These are phyloP conservation scores for Kuraishia molischiana DNA, from an alignment of 805 yeast species.

Conservation along the genomic window DNA sequence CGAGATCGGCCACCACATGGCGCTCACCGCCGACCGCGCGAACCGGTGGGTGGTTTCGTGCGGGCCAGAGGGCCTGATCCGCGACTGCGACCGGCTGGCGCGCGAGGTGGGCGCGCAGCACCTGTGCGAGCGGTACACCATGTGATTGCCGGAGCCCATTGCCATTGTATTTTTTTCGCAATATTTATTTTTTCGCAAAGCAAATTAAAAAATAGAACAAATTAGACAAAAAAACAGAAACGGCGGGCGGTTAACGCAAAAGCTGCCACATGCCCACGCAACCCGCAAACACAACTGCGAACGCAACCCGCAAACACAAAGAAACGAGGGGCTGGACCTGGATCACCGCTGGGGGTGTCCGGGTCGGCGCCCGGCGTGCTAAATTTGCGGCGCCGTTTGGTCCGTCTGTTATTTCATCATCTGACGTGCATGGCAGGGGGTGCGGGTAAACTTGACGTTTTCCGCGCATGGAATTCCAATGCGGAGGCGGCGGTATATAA, in stretches of 20 bases:
- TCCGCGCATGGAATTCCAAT: background rate
- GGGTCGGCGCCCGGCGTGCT: too few relatives aligned
- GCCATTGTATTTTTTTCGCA: too few relatives aligned
- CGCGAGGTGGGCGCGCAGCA: constrained; percentile 22
- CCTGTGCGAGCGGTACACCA: constrained; percentile 33
- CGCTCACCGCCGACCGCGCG: constrained; percentile 20
- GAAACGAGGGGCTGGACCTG: too few relatives aligned
- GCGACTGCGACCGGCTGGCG: constrained; percentile 29
- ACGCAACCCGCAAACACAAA: too few relatives aligned
- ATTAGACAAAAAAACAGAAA: too few relatives aligned
- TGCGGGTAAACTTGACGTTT: background rate
- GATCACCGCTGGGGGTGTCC: too few relatives aligned
- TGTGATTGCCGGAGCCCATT: too few relatives aligned
- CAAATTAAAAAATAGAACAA: too few relatives aligned
- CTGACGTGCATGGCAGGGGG: background rate
- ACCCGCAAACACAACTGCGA: too few relatives aligned
- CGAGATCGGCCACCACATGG: constrained; percentile 18
- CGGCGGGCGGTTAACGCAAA: too few relatives aligned
- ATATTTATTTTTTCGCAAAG: too few relatives aligned
- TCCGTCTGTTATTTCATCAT: background rate
- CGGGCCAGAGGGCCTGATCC: constrained; percentile 40
- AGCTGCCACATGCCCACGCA: too few relatives aligned
- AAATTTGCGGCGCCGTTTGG: background rate
- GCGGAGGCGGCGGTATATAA: background rate
- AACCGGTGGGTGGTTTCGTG: constrained; percentile 48